These are phyloP conservation scores for Aspergillus carlsbadensis DNA, from an alignment of 495 filamentous ascomycete species.

Conservation along the genomic window DNA sequence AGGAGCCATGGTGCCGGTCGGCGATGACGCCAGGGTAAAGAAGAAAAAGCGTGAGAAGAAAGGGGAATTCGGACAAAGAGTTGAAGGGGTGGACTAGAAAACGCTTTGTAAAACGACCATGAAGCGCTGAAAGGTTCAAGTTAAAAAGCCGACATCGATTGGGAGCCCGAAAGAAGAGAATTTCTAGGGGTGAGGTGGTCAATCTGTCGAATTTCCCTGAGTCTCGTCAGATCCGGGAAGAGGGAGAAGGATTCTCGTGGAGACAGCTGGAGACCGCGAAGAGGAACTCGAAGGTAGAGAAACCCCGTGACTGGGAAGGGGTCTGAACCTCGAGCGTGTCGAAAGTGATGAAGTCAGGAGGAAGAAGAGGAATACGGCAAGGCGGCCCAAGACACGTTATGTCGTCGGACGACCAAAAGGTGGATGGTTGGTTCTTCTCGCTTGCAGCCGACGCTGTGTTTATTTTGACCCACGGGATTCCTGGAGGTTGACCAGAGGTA, in stretches of 20 bases:
- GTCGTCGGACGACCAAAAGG: too few relatives aligned
- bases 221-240: conserved; percentile 4
- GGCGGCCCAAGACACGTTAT: background rate
- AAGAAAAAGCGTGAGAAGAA: conserved; percentile 6
- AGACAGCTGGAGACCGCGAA: conserved; percentile 8
- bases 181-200: background rate
- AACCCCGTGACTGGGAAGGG: conserved; percentile 25
- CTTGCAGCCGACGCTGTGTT: conserved; percentile 30
- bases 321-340: conserved; percentile 14
- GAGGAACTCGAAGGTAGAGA: conserved; percentile 5
- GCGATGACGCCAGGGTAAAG: conserved; percentile 7
- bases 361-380: conserved; percentile 6
- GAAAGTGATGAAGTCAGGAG: background rate
- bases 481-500: conserved; percentile 11
- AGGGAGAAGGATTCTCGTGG: conserved; percentile 8
- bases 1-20: conserved; percentile 16
- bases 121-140: background rate
- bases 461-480: conserved; percentile 41
- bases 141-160: conserved; percentile 18
- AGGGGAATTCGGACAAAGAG: conserved; percentile 10
- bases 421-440: conserved; percentile 14
- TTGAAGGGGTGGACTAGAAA: conserved; percentile 13
- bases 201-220: conserved; percentile 12
- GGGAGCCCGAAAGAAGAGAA: background rate
- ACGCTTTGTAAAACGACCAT: conserved; percentile 14